A percentile compares a stretch with the other conserved stretches of the same genome.
phyloP scores from a whole-genome alignment of 805 yeast species.

The Candida lessepsii region DNA sequence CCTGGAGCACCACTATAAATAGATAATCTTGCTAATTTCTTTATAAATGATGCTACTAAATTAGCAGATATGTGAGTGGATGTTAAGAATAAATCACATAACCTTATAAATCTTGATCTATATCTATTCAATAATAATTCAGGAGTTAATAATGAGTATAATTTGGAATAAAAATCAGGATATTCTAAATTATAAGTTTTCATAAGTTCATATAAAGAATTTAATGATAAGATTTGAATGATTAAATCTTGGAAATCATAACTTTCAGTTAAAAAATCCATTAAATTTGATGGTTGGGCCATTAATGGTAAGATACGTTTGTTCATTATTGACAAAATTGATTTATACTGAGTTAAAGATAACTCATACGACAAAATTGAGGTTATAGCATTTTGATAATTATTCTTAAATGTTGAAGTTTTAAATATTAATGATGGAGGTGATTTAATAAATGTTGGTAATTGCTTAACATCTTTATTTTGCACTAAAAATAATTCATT shows the following conservation, averaged over 20 bases:
- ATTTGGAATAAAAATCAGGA: constrained; percentile 82
- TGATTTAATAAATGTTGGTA: constrained; percentile 27
- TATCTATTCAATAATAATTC: constrained; percentile 73
- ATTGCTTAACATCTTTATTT: constrained; percentile 24
- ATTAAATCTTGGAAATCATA: constrained; percentile 53
- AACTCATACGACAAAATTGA: constrained; percentile 50
- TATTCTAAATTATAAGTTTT: constrained; percentile 81
- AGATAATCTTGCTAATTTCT: constrained; percentile 71
- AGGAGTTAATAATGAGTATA: constrained; percentile 77
- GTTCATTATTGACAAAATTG: constrained; percentile 68
- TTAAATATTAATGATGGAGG: constrained; percentile 40
- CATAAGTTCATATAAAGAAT: constrained; percentile 85
- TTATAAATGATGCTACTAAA: constrained; percentile 86
- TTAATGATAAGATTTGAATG: constrained; percentile 74
- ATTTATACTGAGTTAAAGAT: constrained; percentile 60
- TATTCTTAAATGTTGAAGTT: constrained; percentile 49
- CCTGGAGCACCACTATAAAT: constrained; percentile 85
- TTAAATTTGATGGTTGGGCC: constrained; percentile 73
- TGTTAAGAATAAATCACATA: constrained; percentile 79
- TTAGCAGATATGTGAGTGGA: constrained; percentile 85
- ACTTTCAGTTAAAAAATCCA: constrained; percentile 93
- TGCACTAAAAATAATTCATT: constrained; percentile 20
- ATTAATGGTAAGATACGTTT: constrained; percentile 81
- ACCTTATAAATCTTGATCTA: constrained; percentile 82
- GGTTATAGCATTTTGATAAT: constrained; percentile 72